Evolutionary conservation across 2,329 filamentous ascomycete species (phyloP).

Genomic region (Alternaria sp.): DNA sequence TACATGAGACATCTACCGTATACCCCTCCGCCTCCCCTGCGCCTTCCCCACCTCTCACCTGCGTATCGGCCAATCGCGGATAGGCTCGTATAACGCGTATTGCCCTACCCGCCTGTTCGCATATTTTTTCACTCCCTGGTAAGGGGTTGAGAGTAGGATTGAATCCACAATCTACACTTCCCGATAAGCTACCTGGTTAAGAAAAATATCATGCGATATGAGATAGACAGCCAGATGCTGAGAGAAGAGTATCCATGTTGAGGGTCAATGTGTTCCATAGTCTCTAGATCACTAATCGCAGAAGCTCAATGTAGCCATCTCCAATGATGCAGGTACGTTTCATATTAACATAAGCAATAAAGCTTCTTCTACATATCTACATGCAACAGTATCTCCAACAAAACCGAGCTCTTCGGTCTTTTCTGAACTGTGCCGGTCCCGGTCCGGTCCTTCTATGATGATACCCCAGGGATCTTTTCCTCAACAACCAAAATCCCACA

Average conservation of each 20-base stretch:
- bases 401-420: conserved; percentile 1
- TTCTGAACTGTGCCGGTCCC: not conserved
- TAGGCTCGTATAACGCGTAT: not conserved
- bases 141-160: not conserved
- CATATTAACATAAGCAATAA: conserved; percentile 13
- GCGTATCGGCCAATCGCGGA: not conserved
- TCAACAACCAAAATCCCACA: not conserved
- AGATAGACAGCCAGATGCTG: not conserved
- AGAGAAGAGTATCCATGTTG: not conserved
- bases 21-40: too few species aligned
- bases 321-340: not conserved
- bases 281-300: too few species aligned
- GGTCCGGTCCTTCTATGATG: conserved; percentile 6
- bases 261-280: not conserved
- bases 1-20: too few species aligned
- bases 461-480: not conserved
- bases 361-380: conserved; percentile 3
- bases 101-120: not conserved
- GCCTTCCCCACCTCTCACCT: too few species aligned
- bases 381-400: conserved; percentile 1
- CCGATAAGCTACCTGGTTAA: not conserved
- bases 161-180: not conserved
- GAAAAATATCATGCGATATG: not conserved
- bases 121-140: not conserved
- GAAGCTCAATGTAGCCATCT: not conserved